Evolutionary conservation across 108 stramenopile species (phyloP).

Genomic region (Cyclostephanos tholiformis): DNA sequence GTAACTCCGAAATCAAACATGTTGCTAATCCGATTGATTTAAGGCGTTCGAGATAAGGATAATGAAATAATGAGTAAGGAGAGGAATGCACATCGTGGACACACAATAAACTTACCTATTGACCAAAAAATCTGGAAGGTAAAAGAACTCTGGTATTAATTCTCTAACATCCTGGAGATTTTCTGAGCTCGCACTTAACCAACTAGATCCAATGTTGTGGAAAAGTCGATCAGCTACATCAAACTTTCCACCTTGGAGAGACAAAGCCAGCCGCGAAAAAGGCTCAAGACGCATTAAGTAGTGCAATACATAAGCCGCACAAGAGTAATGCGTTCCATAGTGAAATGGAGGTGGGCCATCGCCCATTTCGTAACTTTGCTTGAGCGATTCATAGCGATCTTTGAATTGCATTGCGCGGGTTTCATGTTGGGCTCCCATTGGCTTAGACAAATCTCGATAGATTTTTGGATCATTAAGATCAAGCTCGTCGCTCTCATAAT

Average conservation of each 20-base stretch:
- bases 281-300: conserved; percentile 97
- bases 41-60: not conserved
- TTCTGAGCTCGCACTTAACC: conserved; percentile 81
- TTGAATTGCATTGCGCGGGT: conserved; percentile 87
- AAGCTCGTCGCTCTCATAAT: conserved; percentile 92
- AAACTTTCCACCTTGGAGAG: conserved; percentile 94
- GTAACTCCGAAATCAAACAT: conserved; percentile 88
- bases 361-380: conserved; percentile 68
- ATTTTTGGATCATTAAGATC: conserved; percentile 89
- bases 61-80: not conserved
- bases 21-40: conserved; percentile 41
- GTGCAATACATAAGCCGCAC: conserved; percentile 94
- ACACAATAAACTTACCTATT: conserved; percentile 49
- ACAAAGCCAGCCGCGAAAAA: conserved; percentile 88
- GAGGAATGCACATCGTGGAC: not conserved
- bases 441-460: conserved; percentile 95
- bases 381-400: conserved; percentile 90
- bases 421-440: conserved; percentile 92
- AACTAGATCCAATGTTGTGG: conserved; percentile 89
- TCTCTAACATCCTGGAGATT: conserved; percentile 97
- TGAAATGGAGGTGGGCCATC: conserved; percentile 95
- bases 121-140: conserved; percentile 91
- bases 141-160: conserved; percentile 98
- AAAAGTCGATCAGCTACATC: conserved; percentile 98
- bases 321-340: conserved; percentile 98